Conservation (phyloP, 2,329 filamentous ascomycete species). For the Sclerotiophoma versabilis region DNA sequence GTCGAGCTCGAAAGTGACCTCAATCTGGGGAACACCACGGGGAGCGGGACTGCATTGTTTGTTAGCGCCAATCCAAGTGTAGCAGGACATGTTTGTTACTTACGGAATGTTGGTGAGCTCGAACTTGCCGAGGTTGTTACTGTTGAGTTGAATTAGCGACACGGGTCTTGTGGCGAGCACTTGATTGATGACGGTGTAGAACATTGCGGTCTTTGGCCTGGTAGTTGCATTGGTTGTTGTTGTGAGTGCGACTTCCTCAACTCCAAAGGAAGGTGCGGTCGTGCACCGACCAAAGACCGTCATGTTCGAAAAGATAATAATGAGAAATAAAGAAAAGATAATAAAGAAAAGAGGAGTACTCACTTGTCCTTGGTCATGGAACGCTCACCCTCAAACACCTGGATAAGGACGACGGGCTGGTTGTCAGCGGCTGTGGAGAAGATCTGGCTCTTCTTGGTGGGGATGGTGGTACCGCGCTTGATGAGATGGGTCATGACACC, state of each 20-base stretch:
- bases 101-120: slow-evolving; percentile 91
- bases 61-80: slow-evolving; percentile 22
- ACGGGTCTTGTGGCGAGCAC: too few relatives aligned
- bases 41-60: slow-evolving; percentile 69
- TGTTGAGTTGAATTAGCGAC: too few relatives aligned
- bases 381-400: slow-evolving; percentile 94
- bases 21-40: slow-evolving; percentile 96
- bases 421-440: slow-evolving; percentile 97
- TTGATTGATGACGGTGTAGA: too few relatives aligned
- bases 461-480: slow-evolving; percentile 91
- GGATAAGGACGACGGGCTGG: slow-evolving; percentile 93
- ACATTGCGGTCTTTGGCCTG: too few relatives aligned
- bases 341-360: too few relatives aligned
- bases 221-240: too few relatives aligned
- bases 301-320: too few relatives aligned
- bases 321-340: too few relatives aligned
- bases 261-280: too few relatives aligned
- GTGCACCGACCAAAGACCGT: too few relatives aligned
- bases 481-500: slow-evolving; percentile 98
- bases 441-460: slow-evolving; percentile 96
- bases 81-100: slow-evolving; percentile 21
- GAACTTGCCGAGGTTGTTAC: slow-evolving; percentile 97
- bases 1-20: slow-evolving; percentile 97
- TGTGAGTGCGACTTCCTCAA: too few relatives aligned
- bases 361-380: slow-evolving; percentile 92